phyloP scores from a whole-genome alignment of 495 filamentous ascomycete species.

The Lepidopterella palustris region DNA sequence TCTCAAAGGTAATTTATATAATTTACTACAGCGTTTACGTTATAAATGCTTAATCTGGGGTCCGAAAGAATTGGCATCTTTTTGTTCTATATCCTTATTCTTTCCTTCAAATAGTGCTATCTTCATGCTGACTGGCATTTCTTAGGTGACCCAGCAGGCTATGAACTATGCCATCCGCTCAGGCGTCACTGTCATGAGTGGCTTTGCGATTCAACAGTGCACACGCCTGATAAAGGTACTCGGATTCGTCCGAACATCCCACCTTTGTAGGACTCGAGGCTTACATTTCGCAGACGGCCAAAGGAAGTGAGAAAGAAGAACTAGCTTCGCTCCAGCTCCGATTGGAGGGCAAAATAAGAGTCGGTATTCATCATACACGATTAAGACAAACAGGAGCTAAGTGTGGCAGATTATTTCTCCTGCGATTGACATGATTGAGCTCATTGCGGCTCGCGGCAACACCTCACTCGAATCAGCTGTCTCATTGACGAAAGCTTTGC shows the following conservation, averaged over 20 bases:
- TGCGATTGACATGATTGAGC: constrained; percentile 87
- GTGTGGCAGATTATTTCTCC: constrained; percentile 70
- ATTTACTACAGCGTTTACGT: too few relatives aligned
- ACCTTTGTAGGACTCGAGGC: not conserved
- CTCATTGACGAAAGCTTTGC: constrained; percentile 75
- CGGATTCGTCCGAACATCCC: not conserved
- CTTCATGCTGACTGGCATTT: not conserved
- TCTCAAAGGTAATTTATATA: not conserved
- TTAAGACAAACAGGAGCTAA: constrained; percentile 1
- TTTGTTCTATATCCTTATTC: not conserved
- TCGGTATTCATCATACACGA: constrained; percentile 35
- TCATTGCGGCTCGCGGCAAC: constrained; percentile 92
- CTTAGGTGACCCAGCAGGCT: constrained; percentile 68
- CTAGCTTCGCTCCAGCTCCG: constrained; percentile 64
- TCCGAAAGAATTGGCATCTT: not conserved
- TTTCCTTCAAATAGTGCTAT: not conserved
- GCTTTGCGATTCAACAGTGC: constrained; percentile 77
- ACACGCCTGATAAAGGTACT: constrained; percentile 69
- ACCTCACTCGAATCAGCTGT: constrained; percentile 87
- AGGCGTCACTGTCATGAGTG: constrained; percentile 79
- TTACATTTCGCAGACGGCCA: constrained; percentile 49
- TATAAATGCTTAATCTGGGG: too few relatives aligned
- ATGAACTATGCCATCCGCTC: constrained; percentile 84
- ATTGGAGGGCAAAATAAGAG: constrained; percentile 76
- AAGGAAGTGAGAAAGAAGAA: constrained; percentile 64